Conservation (phyloP, 1,284 basidiomycete species). For the Caloboletus firmus region DNA sequence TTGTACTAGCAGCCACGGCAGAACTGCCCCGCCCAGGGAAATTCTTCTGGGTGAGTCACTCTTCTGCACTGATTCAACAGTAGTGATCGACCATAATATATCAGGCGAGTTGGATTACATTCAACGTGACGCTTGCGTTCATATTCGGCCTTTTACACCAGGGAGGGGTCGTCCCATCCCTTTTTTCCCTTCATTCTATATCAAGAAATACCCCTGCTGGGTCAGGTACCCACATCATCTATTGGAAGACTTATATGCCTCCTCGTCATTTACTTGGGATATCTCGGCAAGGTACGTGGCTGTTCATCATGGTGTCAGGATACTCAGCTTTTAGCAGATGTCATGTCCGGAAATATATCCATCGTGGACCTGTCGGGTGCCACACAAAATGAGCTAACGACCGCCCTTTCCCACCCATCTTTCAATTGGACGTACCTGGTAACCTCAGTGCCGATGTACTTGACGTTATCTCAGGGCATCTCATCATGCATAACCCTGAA, state of each 20-base stretch:
- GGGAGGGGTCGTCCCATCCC: conserved; percentile 42
- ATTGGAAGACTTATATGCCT: conserved; percentile 46
- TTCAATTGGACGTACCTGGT: conserved; percentile 30
- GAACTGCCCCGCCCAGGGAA: conserved; percentile 29
- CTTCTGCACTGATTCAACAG: background rate
- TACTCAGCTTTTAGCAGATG: conserved; percentile 21
- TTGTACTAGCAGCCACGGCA: conserved; percentile 33
- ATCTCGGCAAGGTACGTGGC: conserved; percentile 24
- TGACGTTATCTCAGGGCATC: conserved; percentile 13
- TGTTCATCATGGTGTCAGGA: background rate
- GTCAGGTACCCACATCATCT: conserved; percentile 29
- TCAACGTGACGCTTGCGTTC: conserved; percentile 32
- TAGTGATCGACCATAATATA: background rate
- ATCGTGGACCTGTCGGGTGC: conserved; percentile 34
- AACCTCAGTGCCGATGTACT: conserved; percentile 32
- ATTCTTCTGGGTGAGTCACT: conserved; percentile 37
- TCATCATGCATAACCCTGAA: conserved; percentile 24
- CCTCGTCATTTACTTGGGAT: conserved; percentile 39
- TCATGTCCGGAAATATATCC: conserved; percentile 9
- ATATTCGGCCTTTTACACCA: conserved; percentile 44
- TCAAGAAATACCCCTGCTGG: conserved; percentile 7
- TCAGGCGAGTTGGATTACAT: conserved; percentile 34
- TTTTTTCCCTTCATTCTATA: conserved; percentile 35
- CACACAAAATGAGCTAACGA: conserved; percentile 14
- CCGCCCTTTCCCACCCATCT: conserved; percentile 16